phyloP scores from a whole-genome alignment of 2,329 filamentous ascomycete species.

The Hypoxylon sp. region DNA sequence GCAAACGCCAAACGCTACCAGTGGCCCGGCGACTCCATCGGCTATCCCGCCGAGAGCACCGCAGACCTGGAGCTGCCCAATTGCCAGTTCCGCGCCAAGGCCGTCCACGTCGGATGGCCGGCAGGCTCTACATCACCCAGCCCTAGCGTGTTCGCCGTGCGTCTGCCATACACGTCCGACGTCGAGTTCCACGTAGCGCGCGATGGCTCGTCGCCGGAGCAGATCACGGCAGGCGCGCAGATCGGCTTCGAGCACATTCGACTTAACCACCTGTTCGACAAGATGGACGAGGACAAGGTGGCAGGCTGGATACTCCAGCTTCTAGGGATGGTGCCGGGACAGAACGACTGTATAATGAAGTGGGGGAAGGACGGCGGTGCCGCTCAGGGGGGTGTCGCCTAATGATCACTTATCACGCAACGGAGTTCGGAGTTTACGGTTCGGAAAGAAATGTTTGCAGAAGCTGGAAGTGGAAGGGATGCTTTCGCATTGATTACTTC shows the following conservation, averaged over 20 bases:
- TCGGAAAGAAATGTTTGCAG: too few relatives aligned
- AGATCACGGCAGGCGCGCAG: conserved; percentile 2
- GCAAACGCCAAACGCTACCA: too few relatives aligned
- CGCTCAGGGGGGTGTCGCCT: too few relatives aligned
- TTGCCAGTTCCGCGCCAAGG: conserved; percentile 21
- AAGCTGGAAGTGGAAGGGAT: too few relatives aligned
- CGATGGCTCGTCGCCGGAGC: neutral
- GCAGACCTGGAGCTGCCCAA: too few relatives aligned
- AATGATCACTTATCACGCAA: too few relatives aligned
- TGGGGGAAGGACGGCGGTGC: conserved; percentile 15
- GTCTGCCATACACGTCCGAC: neutral
- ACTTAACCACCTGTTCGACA: conserved; percentile 19
- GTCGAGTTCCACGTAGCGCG: conserved; percentile 18
- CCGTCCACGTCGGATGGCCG: conserved; percentile 17
- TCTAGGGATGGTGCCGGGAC: conserved; percentile 21
- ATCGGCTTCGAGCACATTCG: conserved; percentile 6
- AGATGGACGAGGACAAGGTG: conserved; percentile 5
- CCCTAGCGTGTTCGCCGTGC: conserved; percentile 30
- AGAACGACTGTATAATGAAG: conserved; percentile 25
- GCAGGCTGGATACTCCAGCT: conserved; percentile 22
- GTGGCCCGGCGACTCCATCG: too few relatives aligned
- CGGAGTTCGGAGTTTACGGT: too few relatives aligned
- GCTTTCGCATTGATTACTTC: too few relatives aligned
- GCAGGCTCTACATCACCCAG: too few relatives aligned
- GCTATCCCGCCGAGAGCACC: too few relatives aligned